phyloP scores from a whole-genome alignment of 1,284 basidiomycete species.

The Pholiota adiposa region DNA sequence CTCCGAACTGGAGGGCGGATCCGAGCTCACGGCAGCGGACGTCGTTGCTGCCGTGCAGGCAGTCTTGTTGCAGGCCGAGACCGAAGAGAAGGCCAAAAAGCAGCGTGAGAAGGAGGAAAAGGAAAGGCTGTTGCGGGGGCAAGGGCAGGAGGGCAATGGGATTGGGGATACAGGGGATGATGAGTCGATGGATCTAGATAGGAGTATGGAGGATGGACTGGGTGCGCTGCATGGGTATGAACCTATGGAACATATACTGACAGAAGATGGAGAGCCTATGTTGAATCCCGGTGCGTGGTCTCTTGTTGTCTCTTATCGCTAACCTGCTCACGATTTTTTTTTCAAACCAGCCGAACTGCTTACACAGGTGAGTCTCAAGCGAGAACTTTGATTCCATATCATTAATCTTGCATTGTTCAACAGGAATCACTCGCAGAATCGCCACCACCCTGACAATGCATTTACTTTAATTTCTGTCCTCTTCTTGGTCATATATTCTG shows the following conservation, averaged over 20 bases:
- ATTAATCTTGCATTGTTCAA: conserved; percentile 1
- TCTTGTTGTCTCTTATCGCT: neutral
- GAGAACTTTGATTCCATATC: conserved; percentile 2
- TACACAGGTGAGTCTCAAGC: conserved; percentile 49
- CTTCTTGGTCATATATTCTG: neutral
- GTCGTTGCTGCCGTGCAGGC: conserved; percentile 42
- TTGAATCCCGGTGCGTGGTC: conserved; percentile 63
- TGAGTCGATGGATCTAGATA: conserved; percentile 2
- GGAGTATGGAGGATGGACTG: conserved; percentile 16
- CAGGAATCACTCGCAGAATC: conserved; percentile 68
- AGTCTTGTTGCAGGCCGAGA: conserved; percentile 33
- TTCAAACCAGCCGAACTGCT: conserved; percentile 55
- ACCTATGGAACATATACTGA: conserved; percentile 56
- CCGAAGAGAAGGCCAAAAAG: conserved; percentile 18
- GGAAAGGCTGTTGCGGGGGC: conserved; percentile 3
- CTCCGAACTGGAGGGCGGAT: conserved; percentile 19
- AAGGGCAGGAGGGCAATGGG: neutral
- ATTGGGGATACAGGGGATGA: neutral
- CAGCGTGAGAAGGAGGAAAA: conserved; percentile 17
- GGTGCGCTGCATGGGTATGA: conserved; percentile 34
- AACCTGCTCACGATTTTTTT: conserved; percentile 1
- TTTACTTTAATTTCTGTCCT: neutral
- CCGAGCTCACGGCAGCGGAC: conserved; percentile 34
- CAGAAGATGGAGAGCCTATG: conserved; percentile 68
- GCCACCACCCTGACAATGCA: conserved; percentile 46